A percentile compares a stretch with the other conserved stretches of the same genome.
Evolutionary conservation across 768 basidiomycete genomes (phyloP).

Genomic region (Gloeopeniophorella convolvens): DNA sequence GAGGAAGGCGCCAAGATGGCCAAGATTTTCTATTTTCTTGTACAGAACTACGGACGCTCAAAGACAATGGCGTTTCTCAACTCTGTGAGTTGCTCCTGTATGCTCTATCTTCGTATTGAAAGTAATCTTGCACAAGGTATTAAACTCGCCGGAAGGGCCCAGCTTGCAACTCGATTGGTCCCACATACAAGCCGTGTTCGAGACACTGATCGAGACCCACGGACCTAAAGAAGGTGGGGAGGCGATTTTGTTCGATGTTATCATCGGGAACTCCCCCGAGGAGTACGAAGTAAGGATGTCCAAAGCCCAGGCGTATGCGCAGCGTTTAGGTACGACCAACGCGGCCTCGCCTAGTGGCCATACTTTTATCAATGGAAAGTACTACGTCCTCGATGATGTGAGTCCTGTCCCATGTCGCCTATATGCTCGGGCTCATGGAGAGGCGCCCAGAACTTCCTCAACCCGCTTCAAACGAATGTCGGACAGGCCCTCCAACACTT

Average conservation of each 20-base stretch:
- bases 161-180: conserved; percentile 4
- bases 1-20: conserved; percentile 32
- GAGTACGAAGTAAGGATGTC: conserved; percentile 16
- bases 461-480: conserved; percentile 55
- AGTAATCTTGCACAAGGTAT: neutral
- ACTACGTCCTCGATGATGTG: conserved; percentile 10
- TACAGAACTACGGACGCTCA: conserved; percentile 3
- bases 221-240: conserved; percentile 1
- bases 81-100: neutral
- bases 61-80: conserved; percentile 4
- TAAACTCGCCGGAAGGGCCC: neutral
- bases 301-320: conserved; percentile 28
- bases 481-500: conserved; percentile 56
- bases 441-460: conserved; percentile 51
- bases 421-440: neutral
- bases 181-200: conserved; percentile 2
- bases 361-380: conserved; percentile 43
- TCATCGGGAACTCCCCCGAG: conserved; percentile 2
- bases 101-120: neutral
- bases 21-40: conserved; percentile 33
- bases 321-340: conserved; percentile 28
- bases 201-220: neutral
- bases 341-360: conserved; percentile 28
- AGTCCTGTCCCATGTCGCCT: neutral
- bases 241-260: neutral